A percentile compares a stretch with the other conserved stretches of the same genome.
Evolutionary conservation across 805 yeast genomes (phyloP).

Genomic region (Kodamaea neixiangensis): DNA sequence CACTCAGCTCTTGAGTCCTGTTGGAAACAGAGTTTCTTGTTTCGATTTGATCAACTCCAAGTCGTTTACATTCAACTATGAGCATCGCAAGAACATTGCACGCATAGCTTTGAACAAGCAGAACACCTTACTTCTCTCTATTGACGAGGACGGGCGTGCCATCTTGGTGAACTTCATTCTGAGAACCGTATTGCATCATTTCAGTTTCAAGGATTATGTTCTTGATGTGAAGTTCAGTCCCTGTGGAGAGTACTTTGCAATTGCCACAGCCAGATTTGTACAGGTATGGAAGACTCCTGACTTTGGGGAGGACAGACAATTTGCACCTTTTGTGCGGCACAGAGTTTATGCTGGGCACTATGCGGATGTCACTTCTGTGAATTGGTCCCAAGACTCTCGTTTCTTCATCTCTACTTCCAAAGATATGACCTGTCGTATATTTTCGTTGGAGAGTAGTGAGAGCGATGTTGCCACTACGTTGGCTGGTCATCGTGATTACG

Average conservation of each 20-base stretch:
- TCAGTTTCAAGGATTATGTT: slow-evolving; percentile 85
- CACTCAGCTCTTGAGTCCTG: slow-evolving; percentile 79
- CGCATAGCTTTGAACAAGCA: slow-evolving; percentile 82
- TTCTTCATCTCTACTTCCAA: slow-evolving; percentile 84
- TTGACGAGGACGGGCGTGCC: slow-evolving; percentile 92
- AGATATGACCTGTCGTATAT: slow-evolving; percentile 86
- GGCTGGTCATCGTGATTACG: slow-evolving; percentile 91
- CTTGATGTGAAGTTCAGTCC: slow-evolving; percentile 80
- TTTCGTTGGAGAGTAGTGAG: slow-evolving; percentile 70
- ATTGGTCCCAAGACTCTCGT: slow-evolving; percentile 91
- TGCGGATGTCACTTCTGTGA: slow-evolving; percentile 70
- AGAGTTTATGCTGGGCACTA: slow-evolving; percentile 92
- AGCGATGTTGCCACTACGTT: slow-evolving; percentile 76
- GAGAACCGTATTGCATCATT: slow-evolving; percentile 86
- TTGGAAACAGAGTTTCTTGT: slow-evolving; percentile 88
- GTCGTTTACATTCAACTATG: slow-evolving; percentile 88
- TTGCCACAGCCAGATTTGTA: slow-evolving; percentile 76
- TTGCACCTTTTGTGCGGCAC: slow-evolving; percentile 93
- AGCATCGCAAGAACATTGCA: slow-evolving; percentile 83
- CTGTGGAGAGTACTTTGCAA: slow-evolving; percentile 84
- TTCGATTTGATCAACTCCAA: slow-evolving; percentile 83
- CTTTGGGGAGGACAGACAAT: slow-evolving; percentile 78
- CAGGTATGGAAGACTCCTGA: slow-evolving; percentile 95
- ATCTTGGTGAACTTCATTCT: slow-evolving; percentile 83
- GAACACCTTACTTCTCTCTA: slow-evolving; percentile 74